These are phyloP conservation scores for Thielaviopsis punctulata DNA, from an alignment of 2,329 filamentous ascomycete species.

Conservation along the genomic window DNA sequence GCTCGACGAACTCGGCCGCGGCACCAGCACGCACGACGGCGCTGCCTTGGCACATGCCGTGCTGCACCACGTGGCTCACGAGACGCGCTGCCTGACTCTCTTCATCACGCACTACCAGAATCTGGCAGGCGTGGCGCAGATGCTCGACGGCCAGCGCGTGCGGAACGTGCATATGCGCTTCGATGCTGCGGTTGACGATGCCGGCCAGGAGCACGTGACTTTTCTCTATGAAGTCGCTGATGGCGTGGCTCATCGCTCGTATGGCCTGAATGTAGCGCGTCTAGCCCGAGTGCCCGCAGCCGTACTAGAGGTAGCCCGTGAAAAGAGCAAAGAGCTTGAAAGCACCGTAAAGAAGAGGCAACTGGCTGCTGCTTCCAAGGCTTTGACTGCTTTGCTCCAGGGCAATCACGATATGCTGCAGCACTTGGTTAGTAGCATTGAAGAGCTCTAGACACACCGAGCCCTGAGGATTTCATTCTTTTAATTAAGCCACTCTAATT, in stretches of 20 bases:
- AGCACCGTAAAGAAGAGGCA: constrained; percentile 47
- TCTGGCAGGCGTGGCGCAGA: constrained; percentile 51
- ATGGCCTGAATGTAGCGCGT: constrained; percentile 83
- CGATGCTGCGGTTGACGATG: constrained; percentile 25
- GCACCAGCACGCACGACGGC: constrained; percentile 88
- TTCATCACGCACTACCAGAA: constrained; percentile 98
- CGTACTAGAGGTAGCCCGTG: constrained; percentile 63
- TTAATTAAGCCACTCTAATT: neutral
- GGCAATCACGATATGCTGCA: constrained; percentile 28
- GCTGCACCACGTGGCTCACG: constrained; percentile 62
- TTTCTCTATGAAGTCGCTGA: constrained; percentile 88
- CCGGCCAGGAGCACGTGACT: constrained; percentile 61
- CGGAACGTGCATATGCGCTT: constrained; percentile 94
- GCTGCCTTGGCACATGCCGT: constrained; percentile 91
- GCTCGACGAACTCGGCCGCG: constrained; percentile 83
- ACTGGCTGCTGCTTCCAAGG: constrained; percentile 20
- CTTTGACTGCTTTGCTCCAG: constrained; percentile 24
- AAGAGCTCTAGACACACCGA: constrained; percentile 32
- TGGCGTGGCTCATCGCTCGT: constrained; percentile 83
- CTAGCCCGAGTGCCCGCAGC: constrained; percentile 63
- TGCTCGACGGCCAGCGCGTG: constrained; percentile 44
- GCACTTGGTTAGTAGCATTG: constrained; percentile 36
- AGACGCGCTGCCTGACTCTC: constrained; percentile 61
- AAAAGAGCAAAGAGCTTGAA: constrained; percentile 69
- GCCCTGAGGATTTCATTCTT: no score